Evolutionary conservation across 805 yeast species (phyloP).

Genomic region (Yarrowia alimentaria): DNA sequence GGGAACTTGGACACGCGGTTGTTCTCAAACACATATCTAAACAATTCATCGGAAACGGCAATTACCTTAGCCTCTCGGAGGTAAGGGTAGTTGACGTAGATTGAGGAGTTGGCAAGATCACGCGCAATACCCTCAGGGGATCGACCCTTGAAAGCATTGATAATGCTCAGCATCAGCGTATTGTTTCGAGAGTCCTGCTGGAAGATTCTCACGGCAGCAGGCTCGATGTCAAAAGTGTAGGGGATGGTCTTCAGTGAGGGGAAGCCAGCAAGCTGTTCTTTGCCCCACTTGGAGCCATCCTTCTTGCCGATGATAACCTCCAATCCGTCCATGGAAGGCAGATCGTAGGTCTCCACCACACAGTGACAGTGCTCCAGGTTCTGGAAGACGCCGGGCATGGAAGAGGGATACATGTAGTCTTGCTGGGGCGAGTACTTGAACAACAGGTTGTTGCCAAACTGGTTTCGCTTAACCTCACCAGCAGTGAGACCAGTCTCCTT

Average conservation of each 20-base stretch:
- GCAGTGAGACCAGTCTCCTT: conserved; percentile 58
- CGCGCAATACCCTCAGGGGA: conserved; percentile 64
- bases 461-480: conserved; percentile 72
- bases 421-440: conserved; percentile 77
- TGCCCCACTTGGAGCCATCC: conserved; percentile 66
- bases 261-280: conserved; percentile 80
- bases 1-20: conserved; percentile 38
- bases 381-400: conserved; percentile 70
- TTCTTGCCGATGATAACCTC: conserved; percentile 51
- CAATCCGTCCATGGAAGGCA: conserved; percentile 49
- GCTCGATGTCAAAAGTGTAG: conserved; percentile 46
- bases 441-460: conserved; percentile 65
- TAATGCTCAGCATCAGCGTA: conserved; percentile 67
- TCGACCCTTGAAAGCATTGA: conserved; percentile 44
- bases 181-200: conserved; percentile 82
- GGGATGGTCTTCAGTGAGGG: conserved; percentile 77
- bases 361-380: conserved; percentile 81
- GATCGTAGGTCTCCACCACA: conserved; percentile 54
- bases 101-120: conserved; percentile 57
- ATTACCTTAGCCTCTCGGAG: conserved; percentile 74
- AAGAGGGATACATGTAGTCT: conserved; percentile 64
- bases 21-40: conserved; percentile 44
- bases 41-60: conserved; percentile 55
- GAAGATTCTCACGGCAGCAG: conserved; percentile 71
- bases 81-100: conserved; percentile 88